These are phyloP conservation scores for Penicillium sp. DNA, from an alignment of 2,329 filamentous ascomycete genomes.

Conservation along the genomic window DNA sequence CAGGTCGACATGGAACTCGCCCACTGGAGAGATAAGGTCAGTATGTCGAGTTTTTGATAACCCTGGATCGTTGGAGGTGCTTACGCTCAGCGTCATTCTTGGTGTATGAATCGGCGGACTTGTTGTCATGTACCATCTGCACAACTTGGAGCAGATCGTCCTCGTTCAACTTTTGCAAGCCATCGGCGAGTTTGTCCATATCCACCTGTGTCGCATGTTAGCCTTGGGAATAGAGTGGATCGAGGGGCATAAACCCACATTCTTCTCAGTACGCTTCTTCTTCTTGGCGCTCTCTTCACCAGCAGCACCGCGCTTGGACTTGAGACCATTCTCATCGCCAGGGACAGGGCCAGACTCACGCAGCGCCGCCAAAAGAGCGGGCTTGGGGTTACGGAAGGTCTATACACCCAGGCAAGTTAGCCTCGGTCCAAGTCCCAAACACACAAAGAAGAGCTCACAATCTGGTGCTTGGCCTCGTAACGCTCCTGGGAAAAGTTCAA, in stretches of 20 bases:
- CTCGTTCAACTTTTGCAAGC: conserved; percentile 82
- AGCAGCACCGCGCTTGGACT: conserved; percentile 60
- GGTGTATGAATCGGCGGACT: conserved; percentile 89
- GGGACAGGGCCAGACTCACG: conserved; percentile 85
- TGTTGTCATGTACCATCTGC: conserved; percentile 97
- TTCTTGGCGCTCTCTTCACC: conserved; percentile 70
- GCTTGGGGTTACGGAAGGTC: conserved; percentile 90
- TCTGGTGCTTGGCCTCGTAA: conserved; percentile 80
- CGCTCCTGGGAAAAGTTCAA: conserved; percentile 81
- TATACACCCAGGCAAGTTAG: conserved; percentile 29
- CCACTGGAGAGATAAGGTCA: conserved; percentile 58
- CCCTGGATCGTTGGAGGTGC: conserved; percentile 38
- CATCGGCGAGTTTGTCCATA: conserved; percentile 96
- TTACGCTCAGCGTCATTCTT: conserved; percentile 95
- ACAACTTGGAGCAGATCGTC: conserved; percentile 94
- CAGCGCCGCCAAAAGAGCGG: conserved; percentile 75
- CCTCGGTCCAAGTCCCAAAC: neutral
- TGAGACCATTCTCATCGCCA: conserved; percentile 65
- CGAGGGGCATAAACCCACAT: conserved; percentile 41
- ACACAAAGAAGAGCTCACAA: conserved; percentile 50
- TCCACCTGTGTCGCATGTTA: conserved; percentile 58
- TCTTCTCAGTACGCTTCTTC: conserved; percentile 69
- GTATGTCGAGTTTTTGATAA: neutral
- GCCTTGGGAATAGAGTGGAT: neutral
- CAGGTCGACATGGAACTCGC: conserved; percentile 96